Percentiles rank a stretch among this genome's conserved stretches.
phyloP scores from a whole-genome alignment of 352 stramenopile species.

The Globisporangium middletonii region DNA sequence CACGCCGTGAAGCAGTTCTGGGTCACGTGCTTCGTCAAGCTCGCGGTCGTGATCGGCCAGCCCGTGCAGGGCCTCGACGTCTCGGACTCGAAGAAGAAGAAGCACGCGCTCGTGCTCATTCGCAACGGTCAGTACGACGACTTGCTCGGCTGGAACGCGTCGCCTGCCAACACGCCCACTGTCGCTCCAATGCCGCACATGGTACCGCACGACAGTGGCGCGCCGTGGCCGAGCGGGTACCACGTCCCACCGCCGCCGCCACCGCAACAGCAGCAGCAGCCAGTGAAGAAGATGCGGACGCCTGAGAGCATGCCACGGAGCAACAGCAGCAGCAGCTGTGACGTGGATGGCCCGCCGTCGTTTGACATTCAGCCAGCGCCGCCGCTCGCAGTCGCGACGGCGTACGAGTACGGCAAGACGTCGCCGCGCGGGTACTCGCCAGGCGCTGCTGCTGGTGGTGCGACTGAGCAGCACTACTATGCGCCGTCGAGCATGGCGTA shows the following conservation, averaged over 20 bases:
- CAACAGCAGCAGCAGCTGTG: constrained; percentile 6
- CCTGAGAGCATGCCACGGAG: constrained; percentile 22
- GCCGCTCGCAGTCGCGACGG: constrained; percentile 8
- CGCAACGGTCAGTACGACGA: constrained; percentile 75
- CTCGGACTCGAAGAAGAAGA: constrained; percentile 80
- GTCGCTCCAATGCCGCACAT: constrained; percentile 33
- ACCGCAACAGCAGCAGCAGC: constrained; percentile 21
- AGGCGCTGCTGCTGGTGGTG: background rate
- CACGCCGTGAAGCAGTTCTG: constrained; percentile 83
- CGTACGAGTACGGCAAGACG: constrained; percentile 18
- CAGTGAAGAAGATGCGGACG: constrained; percentile 48
- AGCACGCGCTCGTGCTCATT: constrained; percentile 69
- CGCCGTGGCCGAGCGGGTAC: constrained; percentile 19
- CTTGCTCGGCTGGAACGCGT: constrained; percentile 56
- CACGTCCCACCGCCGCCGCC: background rate
- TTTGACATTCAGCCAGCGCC: constrained; percentile 12
- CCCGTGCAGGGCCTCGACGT: constrained; percentile 66
- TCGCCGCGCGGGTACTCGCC: constrained; percentile 15
- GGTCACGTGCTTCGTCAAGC: constrained; percentile 81
- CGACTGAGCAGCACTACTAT: constrained; percentile 11
- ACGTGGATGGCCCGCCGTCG: constrained; percentile 9
- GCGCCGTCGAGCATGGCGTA: constrained; percentile 3
- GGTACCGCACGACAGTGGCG: constrained; percentile 2
- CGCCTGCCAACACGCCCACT: constrained; percentile 30
- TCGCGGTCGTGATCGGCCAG: constrained; percentile 71